Evolutionary conservation across 2,329 filamentous ascomycete genomes (phyloP), one percentile per base, ranked within the genome.

Genomic region (Cercospora canescens): DNA sequence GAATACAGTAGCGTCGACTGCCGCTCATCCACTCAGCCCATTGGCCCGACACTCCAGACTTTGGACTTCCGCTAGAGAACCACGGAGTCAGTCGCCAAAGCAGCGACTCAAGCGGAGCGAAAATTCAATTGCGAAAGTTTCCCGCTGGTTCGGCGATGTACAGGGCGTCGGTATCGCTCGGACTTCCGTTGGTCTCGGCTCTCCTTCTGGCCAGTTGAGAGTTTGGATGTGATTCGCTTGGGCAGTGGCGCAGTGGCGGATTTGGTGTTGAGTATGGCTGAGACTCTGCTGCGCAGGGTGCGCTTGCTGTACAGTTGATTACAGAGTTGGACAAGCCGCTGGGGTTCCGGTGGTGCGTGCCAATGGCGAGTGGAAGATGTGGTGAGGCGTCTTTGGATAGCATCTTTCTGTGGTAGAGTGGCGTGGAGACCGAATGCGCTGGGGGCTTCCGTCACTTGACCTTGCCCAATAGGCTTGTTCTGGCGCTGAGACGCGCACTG

Each of bases 1-100:
- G 37, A 48, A 57, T 26, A 37, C 60, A 56, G 50, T 57, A 54
- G 62, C 60, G 54, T 30, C 56, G 57, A 55, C 11, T 26, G 26
- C 7, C 11, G 55, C 50, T 64, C 62, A 21, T 59, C 62, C 62
- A 64, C 1, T 64, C 2, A 18, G 26, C 21, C 12, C 55, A 6
- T 21, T 45, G n/a, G 56, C 56, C 57, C 54, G 62, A 48, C 62
- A 64, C 32, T 55, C 18, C 50, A 60, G 62, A 37, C 56, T 64
- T 64, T 35, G 48, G 35, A 45, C 62, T 39, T 12, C 62, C 57
- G 34, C 34, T 64, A 57, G 62, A 24, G 62, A 55, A 18, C 62
- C 62, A 7, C 9, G 2, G 9, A 16, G 39, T 16, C 1, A 1
- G n/a, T 50, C 18, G 39, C 58, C 58, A 60, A 32, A 50, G 37